These are phyloP conservation scores for Candolleomyces aberdarensis DNA, from an alignment of 768 basidiomycete genomes.

Conservation along the genomic window DNA sequence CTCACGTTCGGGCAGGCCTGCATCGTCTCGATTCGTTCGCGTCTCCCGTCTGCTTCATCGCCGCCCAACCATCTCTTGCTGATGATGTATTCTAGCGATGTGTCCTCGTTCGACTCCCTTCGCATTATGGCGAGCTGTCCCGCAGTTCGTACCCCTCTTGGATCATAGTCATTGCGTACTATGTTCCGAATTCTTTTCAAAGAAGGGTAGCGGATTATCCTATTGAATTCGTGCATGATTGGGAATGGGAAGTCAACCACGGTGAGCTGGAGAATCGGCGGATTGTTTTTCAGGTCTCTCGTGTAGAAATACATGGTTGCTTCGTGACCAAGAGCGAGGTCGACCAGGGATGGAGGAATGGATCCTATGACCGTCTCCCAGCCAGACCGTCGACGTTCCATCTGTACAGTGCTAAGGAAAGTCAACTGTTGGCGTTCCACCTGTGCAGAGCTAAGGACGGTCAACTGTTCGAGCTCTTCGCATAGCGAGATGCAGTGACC, in stretches of 20 bases:
- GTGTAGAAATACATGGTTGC: background rate
- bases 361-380: background rate
- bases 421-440: background rate
- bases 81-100: too few relatives aligned
- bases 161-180: background rate
- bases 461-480: background rate
- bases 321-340: background rate
- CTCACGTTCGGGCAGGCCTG: too few relatives aligned
- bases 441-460: background rate
- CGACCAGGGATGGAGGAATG: background rate
- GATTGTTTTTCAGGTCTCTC: background rate
- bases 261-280: background rate
- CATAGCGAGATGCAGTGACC: background rate
- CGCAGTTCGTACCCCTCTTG: too few relatives aligned
- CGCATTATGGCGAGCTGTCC: too few relatives aligned
- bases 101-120: too few relatives aligned
- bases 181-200: background rate
- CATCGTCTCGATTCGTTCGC: too few relatives aligned
- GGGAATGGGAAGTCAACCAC: background rate
- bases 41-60: too few relatives aligned
- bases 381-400: background rate
- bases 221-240: background rate
- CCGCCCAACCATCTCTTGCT: too few relatives aligned
- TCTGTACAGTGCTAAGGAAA: background rate
- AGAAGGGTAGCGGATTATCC: background rate